phyloP scores from a whole-genome alignment of 495 filamentous ascomycete species.

The Thermothielavioides terrestris region DNA sequence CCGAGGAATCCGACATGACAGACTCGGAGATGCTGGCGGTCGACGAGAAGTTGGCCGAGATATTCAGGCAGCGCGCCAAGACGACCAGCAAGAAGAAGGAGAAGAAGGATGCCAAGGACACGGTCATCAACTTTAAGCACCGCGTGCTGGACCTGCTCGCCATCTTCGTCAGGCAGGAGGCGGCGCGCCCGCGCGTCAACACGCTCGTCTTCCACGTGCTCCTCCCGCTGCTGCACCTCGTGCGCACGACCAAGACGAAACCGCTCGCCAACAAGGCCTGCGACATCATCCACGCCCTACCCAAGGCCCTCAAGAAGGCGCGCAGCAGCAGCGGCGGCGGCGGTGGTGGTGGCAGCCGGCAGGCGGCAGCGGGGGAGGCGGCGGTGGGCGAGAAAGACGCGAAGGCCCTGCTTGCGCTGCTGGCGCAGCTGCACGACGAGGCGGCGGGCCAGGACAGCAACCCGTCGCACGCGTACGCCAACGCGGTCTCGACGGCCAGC shows the following conservation, averaged over 20 bases:
- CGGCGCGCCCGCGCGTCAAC: constrained; percentile 43
- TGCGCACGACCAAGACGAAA: constrained; percentile 53
- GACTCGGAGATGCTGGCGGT: constrained; percentile 93
- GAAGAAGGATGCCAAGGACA: constrained; percentile 76
- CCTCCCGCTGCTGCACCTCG: constrained; percentile 46
- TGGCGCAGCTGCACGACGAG: constrained; percentile 64
- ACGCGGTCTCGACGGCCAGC: constrained; percentile 42
- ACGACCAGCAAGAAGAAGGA: constrained; percentile 60
- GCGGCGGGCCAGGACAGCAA: constrained; percentile 55
- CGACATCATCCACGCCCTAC: constrained; percentile 57
- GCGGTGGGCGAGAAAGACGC: constrained; percentile 27
- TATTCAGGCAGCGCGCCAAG: constrained; percentile 66
- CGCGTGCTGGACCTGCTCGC: constrained; percentile 80
- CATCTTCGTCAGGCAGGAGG: constrained; percentile 76
- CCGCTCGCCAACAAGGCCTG: constrained; percentile 65
- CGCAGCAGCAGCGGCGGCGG: constrained; percentile 16
- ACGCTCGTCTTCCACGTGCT: constrained; percentile 57
- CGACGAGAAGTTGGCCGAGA: constrained; percentile 68
- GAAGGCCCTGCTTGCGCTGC: constrained; percentile 43
- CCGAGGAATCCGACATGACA: constrained; percentile 69
- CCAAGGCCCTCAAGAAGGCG: constrained; percentile 58
- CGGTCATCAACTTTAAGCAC: constrained; percentile 91
- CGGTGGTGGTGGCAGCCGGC: no score
- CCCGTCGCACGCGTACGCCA: constrained; percentile 40
- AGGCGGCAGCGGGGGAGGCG: no score